Percentiles rank a stretch among this genome's conserved stretches.
Evolutionary conservation across 177 flowering plant genomes (phyloP).

Genomic region (Vitis hybrid): DNA sequence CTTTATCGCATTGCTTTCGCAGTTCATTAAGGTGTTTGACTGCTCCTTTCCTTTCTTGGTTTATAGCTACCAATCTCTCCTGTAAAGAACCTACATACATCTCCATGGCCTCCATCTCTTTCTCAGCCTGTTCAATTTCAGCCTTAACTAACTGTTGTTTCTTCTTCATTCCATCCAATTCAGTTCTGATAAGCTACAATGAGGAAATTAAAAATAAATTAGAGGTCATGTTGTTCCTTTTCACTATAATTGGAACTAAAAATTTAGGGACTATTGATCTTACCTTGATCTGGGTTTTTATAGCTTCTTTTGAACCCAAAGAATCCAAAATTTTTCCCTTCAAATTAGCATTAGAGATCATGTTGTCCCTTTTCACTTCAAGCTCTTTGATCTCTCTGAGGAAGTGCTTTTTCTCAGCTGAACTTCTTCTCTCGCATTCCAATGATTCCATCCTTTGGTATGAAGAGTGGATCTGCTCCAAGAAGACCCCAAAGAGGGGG

Average conservation of each 20-base stretch:
- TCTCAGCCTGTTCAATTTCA: neutral
- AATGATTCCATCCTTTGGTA: neutral
- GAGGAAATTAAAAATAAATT: too few relatives aligned
- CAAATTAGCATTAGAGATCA: constrained; percentile 2
- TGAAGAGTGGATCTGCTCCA: neutral
- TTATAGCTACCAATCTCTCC: too few relatives aligned
- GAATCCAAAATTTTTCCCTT: constrained; percentile 14
- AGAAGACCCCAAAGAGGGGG: too few relatives aligned
- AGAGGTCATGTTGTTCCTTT: too few relatives aligned
- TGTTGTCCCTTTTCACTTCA: neutral
- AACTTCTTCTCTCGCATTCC: too few relatives aligned
- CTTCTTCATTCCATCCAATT: neutral
- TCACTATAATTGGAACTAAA: neutral
- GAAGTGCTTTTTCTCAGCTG: neutral
- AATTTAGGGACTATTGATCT: neutral
- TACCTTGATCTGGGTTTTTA: constrained; percentile 6
- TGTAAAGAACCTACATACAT: too few relatives aligned
- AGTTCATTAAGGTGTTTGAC: too few relatives aligned
- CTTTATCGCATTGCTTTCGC: too few relatives aligned
- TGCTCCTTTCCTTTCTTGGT: too few relatives aligned
- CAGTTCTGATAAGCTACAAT: neutral
- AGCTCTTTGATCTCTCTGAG: neutral
- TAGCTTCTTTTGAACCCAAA: neutral
- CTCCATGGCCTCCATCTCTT: neutral
- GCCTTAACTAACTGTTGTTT: neutral